These are phyloP conservation scores for Eutrema japonicum DNA, from an alignment of 345 rosid species.

Conservation along the genomic window DNA sequence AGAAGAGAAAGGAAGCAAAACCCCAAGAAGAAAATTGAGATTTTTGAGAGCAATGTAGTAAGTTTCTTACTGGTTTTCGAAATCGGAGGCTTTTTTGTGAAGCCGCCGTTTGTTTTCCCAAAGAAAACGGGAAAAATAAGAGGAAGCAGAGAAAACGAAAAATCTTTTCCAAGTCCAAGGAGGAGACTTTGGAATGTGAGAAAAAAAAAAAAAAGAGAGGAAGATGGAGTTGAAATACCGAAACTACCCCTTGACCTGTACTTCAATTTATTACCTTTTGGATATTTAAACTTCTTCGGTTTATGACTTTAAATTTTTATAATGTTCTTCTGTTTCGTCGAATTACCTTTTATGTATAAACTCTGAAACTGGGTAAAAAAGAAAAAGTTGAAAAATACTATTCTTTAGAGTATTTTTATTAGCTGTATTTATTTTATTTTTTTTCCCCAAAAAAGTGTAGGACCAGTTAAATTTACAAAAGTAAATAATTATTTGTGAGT, in stretches of 20 bases:
- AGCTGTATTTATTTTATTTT: slow-evolving; percentile 11
- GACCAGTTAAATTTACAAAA: not conserved
- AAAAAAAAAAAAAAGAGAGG: not conserved
- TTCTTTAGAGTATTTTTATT: not conserved
- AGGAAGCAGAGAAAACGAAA: slow-evolving; percentile 23
- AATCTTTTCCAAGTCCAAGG: slow-evolving; percentile 20
- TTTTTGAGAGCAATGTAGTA: slow-evolving; percentile 33
- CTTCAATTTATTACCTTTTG: too few relatives aligned
- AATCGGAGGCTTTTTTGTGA: slow-evolving; percentile 37
- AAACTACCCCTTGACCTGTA: slow-evolving; percentile 27
- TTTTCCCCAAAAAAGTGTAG: too few relatives aligned
- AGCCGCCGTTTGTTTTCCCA: slow-evolving; percentile 44
- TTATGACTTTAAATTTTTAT: not conserved
- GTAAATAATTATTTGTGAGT: not conserved
- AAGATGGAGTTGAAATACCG: not conserved
- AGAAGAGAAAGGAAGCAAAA: not conserved
- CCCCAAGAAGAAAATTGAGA: slow-evolving; percentile 1
- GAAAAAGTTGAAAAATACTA: not conserved
- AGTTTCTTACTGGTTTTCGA: slow-evolving; percentile 32
- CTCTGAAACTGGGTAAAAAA: slow-evolving; percentile 13
- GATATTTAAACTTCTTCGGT: not conserved
- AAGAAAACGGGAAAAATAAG: slow-evolving; percentile 19
- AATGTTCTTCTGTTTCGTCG: not conserved
- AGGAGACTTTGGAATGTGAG: slow-evolving; percentile 27
- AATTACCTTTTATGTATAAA: slow-evolving; percentile 29